phyloP scores from a whole-genome alignment of 805 yeast species.

The Metschnikowia similis region DNA sequence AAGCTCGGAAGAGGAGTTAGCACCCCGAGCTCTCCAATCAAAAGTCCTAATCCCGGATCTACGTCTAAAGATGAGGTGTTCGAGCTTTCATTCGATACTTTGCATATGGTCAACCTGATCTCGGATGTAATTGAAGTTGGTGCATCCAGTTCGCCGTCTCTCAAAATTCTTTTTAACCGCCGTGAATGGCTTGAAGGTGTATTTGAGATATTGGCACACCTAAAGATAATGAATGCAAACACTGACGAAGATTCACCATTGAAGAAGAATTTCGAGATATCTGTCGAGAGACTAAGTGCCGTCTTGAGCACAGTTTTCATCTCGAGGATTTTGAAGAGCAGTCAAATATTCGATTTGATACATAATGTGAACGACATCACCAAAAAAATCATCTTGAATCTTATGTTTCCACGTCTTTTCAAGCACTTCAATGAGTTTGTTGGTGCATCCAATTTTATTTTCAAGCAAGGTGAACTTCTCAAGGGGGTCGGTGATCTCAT shows the following conservation, averaged over 20 bases:
- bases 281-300: conserved; percentile 26
- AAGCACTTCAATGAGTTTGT: conserved; percentile 33
- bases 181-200: conserved; percentile 37
- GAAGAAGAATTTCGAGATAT: conserved; percentile 13
- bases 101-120: conserved; percentile 35
- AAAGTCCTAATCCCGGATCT: conserved; percentile 1
- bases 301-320: conserved; percentile 36
- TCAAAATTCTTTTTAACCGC: conserved; percentile 23
- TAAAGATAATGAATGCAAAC: conserved; percentile 18
- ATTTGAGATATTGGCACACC: conserved; percentile 34
- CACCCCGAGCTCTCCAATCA: conserved; percentile 31
- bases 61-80: conserved; percentile 13
- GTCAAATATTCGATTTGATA: conserved; percentile 22
- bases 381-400: conserved; percentile 28
- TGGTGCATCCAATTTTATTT: conserved; percentile 30
- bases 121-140: conserved; percentile 29
- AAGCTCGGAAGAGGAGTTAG: conserved; percentile 29
- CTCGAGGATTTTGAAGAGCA: conserved; percentile 21
- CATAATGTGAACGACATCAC: conserved; percentile 32
- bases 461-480: conserved; percentile 29
- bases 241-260: conserved; percentile 23
- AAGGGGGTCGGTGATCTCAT: conserved; percentile 24
- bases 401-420: conserved; percentile 34
- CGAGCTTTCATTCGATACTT: conserved; percentile 26
- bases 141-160: conserved; percentile 18